These are phyloP conservation scores for Trametes meyenii DNA, from an alignment of 768 basidiomycete genomes.

Conservation along the genomic window DNA sequence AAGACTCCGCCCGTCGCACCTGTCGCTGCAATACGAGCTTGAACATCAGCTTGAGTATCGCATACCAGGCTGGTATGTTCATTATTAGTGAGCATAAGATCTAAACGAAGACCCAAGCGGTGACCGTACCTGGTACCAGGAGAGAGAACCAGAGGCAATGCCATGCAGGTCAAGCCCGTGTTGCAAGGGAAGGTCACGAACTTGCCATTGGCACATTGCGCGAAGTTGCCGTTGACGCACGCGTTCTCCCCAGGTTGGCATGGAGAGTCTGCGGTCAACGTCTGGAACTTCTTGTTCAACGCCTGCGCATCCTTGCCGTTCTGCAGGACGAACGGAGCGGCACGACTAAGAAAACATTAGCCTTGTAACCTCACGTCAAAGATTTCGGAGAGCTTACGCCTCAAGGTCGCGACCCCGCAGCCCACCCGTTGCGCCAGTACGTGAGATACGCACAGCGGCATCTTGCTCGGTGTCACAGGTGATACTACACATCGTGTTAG, in stretches of 20 bases:
- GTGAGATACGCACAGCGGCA: constrained; percentile 25
- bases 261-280: constrained; percentile 28
- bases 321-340: constrained; percentile 29
- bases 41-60: constrained; percentile 30
- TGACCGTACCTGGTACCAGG: constrained; percentile 38
- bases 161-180: constrained; percentile 37
- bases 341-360: constrained; percentile 26
- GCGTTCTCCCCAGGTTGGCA: constrained; percentile 39
- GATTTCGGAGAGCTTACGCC: constrained; percentile 6
- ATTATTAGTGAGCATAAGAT: not conserved
- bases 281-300: constrained; percentile 35
- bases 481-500: constrained; percentile 21
- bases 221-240: constrained; percentile 42
- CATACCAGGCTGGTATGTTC: constrained; percentile 15
- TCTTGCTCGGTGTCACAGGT: constrained; percentile 31
- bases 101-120: not conserved
- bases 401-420: constrained; percentile 1
- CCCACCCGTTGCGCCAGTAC: constrained; percentile 27
- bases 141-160: constrained; percentile 45
- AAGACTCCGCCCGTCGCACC: constrained; percentile 31
- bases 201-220: constrained; percentile 43
- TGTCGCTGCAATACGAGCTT: constrained; percentile 26
- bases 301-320: constrained; percentile 38
- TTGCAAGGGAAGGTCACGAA: constrained; percentile 40
- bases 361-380: not conserved